These are phyloP conservation scores for Pseudogymnoascus destructans DNA, from an alignment of 2,329 filamentous ascomycete genomes.

Conservation along the genomic window DNA sequence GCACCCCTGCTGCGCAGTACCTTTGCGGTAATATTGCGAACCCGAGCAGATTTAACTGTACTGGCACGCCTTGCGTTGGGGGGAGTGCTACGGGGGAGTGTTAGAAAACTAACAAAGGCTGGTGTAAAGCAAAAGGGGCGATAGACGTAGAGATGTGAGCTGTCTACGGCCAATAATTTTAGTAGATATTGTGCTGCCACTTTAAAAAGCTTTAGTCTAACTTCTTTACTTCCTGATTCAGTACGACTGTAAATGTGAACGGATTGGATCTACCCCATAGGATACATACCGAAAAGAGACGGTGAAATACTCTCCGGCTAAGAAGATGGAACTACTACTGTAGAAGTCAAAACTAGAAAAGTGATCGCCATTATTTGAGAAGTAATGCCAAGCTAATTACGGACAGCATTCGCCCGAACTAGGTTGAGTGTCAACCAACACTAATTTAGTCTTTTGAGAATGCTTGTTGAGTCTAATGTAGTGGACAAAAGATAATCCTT, in stretches of 20 bases:
- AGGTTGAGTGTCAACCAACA: background rate
- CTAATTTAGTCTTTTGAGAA: background rate
- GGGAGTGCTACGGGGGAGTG: slow-evolving; percentile 8
- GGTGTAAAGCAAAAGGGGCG: background rate
- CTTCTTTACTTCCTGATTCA: background rate
- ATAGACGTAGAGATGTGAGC: background rate
- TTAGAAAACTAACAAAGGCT: background rate
- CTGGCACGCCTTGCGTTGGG: slow-evolving; percentile 13
- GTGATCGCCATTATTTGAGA: background rate
- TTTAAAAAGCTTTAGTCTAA: background rate
- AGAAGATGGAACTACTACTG: background rate
- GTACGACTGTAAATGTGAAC: background rate
- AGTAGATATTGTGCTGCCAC: background rate
- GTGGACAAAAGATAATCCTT: background rate
- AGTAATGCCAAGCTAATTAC: background rate
- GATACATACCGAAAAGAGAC: background rate
- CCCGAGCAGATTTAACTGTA: slow-evolving; percentile 21
- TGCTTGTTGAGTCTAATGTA: background rate
- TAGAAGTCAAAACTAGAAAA: background rate
- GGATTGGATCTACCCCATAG: background rate
- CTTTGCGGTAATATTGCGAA: slow-evolving; percentile 22
- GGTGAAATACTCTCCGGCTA: background rate
- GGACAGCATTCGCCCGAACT: background rate
- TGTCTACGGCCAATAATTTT: background rate
- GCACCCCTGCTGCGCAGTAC: slow-evolving; percentile 17